Conservation (phyloP, 2,329 filamentous ascomycete genomes). For the Pestalotiopsis sp. region DNA sequence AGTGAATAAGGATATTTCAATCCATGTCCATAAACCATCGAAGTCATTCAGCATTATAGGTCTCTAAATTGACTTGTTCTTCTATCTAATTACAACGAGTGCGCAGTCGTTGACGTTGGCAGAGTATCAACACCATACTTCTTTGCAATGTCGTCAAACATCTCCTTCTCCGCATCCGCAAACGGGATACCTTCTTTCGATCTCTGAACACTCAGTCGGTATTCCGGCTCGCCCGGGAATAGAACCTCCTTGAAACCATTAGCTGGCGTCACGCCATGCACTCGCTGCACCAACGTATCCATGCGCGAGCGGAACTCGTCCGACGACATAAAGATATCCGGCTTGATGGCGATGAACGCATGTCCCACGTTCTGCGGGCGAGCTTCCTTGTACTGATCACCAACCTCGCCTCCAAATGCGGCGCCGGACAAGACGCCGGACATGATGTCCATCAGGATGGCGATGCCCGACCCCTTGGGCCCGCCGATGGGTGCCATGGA, state of each 20-base stretch:
- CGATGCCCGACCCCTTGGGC: neutral
- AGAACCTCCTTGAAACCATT: neutral
- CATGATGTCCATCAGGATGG: conserved; percentile 1
- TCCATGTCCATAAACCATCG: too few relatives aligned
- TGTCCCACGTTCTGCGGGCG: neutral
- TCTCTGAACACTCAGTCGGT: neutral
- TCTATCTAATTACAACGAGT: neutral
- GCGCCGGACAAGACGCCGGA: neutral
- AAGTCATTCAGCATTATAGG: too few relatives aligned
- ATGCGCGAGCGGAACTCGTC: neutral
- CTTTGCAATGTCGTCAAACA: neutral
- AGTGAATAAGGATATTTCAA: too few relatives aligned
- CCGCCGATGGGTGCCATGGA: neutral
- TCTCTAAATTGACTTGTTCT: neutral
- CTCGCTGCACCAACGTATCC: neutral
- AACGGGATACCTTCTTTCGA: neutral
- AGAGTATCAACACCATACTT: neutral
- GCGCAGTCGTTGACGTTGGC: neutral
- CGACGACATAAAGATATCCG: neutral
- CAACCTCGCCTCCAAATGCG: neutral
- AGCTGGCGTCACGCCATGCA: neutral
- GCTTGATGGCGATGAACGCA: neutral
- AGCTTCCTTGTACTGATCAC: neutral
- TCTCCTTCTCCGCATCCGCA: neutral
- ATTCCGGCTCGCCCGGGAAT: neutral